These are phyloP conservation scores for Rhodotorula paludigena DNA, from an alignment of 768 basidiomycete genomes.

Conservation along the genomic window DNA sequence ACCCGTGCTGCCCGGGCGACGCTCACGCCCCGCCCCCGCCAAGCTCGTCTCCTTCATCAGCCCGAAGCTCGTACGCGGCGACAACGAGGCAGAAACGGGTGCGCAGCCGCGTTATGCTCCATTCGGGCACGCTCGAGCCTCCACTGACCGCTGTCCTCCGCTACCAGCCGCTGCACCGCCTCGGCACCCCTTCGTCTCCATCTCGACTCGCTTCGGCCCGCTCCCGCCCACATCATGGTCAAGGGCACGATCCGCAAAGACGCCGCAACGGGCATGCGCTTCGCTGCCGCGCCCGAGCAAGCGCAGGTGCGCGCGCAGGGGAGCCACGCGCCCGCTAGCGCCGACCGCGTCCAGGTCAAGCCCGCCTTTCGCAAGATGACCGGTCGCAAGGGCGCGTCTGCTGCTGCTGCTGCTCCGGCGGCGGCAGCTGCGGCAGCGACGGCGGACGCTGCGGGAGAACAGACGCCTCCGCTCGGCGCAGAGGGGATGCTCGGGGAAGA, in stretches of 20 bases:
- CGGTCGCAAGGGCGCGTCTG: not conserved
- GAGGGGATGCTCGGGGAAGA: not conserved
- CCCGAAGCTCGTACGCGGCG: no score
- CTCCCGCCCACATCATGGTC: not conserved
- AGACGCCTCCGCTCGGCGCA: no score
- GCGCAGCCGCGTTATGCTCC: no score
- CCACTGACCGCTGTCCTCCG: no score
- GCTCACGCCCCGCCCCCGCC: no score
- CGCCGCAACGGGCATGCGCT: not conserved
- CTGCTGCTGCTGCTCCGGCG: not conserved
- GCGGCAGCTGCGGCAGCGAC: no score
- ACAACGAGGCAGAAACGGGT: no score
- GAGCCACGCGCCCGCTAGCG: not conserved
- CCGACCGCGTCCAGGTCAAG: not conserved
- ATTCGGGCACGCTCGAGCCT: no score
- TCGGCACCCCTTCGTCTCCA: not conserved
- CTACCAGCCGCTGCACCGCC: no score
- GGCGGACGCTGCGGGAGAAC: no score
- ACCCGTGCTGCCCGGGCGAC: no score
- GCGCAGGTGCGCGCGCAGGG: not conserved
- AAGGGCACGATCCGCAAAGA: not conserved
- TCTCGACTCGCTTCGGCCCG: not conserved
- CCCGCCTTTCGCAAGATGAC: conserved; percentile 1
- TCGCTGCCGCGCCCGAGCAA: not conserved
- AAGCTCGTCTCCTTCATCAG: no score